Evolutionary conservation across 208 protist species (phyloP).

Genomic region (Crithidia brevicula): DNA sequence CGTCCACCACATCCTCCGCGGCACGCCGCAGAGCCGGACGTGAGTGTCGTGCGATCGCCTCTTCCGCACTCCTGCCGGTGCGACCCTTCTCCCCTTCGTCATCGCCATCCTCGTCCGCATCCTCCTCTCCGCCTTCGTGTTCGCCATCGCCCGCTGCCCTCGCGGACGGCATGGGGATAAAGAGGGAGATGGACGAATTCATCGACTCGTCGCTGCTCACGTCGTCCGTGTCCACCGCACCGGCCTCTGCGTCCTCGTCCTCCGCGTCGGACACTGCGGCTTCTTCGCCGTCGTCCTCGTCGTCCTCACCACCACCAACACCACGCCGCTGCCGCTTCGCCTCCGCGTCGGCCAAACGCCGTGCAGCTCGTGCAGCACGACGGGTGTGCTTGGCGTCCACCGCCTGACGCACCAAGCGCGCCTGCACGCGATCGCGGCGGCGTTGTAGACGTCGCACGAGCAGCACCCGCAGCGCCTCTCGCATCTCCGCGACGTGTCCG

Average conservation of each 20-base stretch:
- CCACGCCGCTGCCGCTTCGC: conserved; percentile 8
- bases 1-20: conserved; percentile 27
- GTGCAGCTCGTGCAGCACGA: conserved; percentile 30
- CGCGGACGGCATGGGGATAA: neutral
- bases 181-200: conserved; percentile 16
- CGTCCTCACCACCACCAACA: conserved; percentile 17
- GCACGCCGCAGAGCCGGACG: neutral
- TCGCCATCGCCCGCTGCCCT: conserved; percentile 13
- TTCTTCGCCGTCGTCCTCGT: conserved; percentile 24
- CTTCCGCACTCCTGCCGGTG: neutral
- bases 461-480: conserved; percentile 49
- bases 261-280: conserved; percentile 6
- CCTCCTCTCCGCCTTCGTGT: conserved; percentile 14
- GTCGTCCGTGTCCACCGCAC: neutral
- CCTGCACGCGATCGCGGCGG: conserved; percentile 52
- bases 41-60: neutral
- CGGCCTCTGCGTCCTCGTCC: conserved; percentile 1
- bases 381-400: conserved; percentile 30
- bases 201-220: neutral
- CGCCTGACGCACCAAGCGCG: conserved; percentile 32
- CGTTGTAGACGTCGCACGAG: conserved; percentile 63
- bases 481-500: conserved; percentile 48
- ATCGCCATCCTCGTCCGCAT: conserved; percentile 21
- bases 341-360: conserved; percentile 10
- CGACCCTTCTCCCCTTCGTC: neutral